These are phyloP conservation scores for Westerdykella aurantiaca DNA, from an alignment of 2,329 filamentous ascomycete genomes.

Conservation along the genomic window DNA sequence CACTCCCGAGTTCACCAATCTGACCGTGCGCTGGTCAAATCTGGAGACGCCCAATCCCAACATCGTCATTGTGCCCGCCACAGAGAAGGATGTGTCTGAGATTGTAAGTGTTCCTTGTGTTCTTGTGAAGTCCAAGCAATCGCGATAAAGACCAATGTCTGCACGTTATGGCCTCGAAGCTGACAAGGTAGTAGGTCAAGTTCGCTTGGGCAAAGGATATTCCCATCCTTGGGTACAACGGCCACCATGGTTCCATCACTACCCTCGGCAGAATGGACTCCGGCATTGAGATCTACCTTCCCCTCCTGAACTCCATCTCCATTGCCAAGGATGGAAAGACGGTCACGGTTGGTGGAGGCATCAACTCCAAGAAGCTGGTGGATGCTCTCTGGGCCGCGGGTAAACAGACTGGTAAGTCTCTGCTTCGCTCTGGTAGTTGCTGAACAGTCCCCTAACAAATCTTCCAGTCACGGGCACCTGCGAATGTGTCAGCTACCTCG, in stretches of 20 bases:
- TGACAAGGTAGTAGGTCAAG: slow-evolving; percentile 35
- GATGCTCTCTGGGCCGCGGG: slow-evolving; percentile 47
- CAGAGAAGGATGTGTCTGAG: slow-evolving; percentile 15
- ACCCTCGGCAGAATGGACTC: slow-evolving; percentile 46
- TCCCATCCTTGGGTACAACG: slow-evolving; percentile 51
- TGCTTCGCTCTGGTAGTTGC: background rate
- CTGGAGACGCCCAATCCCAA: slow-evolving; percentile 15
- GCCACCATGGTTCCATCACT: slow-evolving; percentile 48
- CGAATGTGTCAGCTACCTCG: slow-evolving; percentile 47
- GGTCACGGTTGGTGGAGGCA: slow-evolving; percentile 47
- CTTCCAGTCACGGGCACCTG: slow-evolving; percentile 35
- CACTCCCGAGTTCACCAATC: slow-evolving; percentile 8
- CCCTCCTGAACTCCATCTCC: slow-evolving; percentile 41
- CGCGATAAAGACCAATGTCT: background rate
- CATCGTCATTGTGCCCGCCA: slow-evolving; percentile 14
- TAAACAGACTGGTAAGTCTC: slow-evolving; percentile 44
- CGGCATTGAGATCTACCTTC: slow-evolving; percentile 49
- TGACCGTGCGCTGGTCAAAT: slow-evolving; percentile 16
- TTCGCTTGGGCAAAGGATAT: slow-evolving; percentile 45
- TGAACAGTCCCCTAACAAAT: background rate
- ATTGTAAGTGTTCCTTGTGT: slow-evolving; percentile 12
- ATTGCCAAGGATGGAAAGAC: slow-evolving; percentile 42
- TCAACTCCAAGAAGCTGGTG: slow-evolving; percentile 42
- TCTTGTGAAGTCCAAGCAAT: background rate
- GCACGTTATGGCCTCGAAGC: background rate